Base-by-base conservation (phyloP, 2,329 filamentous ascomycete genomes). In the Rhytidhysteron rufulum region DNA sequence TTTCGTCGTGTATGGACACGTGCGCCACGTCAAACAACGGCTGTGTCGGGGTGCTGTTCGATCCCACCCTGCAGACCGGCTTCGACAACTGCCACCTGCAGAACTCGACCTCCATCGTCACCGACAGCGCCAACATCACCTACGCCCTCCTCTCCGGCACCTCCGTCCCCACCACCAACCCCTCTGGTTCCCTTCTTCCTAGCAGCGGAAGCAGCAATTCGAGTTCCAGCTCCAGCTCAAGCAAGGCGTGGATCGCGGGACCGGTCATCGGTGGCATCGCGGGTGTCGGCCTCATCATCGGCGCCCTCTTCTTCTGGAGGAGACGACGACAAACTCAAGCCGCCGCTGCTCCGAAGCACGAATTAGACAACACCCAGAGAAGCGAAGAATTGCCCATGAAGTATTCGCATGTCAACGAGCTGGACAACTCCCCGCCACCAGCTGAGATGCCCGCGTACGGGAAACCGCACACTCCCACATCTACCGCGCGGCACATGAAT, bases 31-130 rank as follows among this genome's bases (percentile, higher is more conserved):
- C 38, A 30, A 40, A 54, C 11, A 35, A 55, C 2, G 47, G 41
- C 3, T 63, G 60, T 33, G 44, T 55, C 2, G 58, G 54, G 15
- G 36, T 60, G 1, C 34, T 58, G 2, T 63, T 60, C 39, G 55
- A 58, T 32, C 53, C 54, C 1, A 47, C 31, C 0, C 46, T 63
- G 5, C 18, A 37, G 2, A 41, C 43, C 30, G 60, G 60, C 0
- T 63, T 48, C 42, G 40, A 55, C 7, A 63, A 63, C 41, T 62
- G 58, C 49, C 60, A 61, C 21, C 46, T 63, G 0, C 57, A 63
- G 32, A 63, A 62, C 41, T 58, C 56, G 1, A 55, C 55, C 3
- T 30, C 24, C 25, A 22, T 37, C 5, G 15, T 37, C 16, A 17
- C 10, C 5, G 20, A 30, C 13, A 30, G 30, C 35, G 22, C 35